Evolutionary conservation across 129 eudicot genomes (phyloP).

Genomic region (Chrysanthemum seticuspe): DNA sequence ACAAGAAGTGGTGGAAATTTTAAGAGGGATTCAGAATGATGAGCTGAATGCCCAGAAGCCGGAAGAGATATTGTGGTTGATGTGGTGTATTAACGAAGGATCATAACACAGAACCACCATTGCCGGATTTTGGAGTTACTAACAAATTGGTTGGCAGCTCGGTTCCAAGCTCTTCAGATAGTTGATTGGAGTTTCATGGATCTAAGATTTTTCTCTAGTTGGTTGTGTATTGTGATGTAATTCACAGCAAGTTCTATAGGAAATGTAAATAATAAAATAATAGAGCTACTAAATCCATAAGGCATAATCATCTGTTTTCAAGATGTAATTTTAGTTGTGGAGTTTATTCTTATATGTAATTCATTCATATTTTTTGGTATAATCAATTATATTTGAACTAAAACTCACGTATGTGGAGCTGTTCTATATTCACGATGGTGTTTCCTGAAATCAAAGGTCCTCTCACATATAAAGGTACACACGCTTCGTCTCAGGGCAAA

Average conservation of each 20-base stretch:
- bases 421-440: no score
- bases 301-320: slow-evolving; percentile 12
- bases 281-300: slow-evolving; percentile 21
- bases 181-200: not conserved
- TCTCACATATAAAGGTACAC: no score
- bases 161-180: no score
- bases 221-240: not conserved
- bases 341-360: slow-evolving; percentile 7
- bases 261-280: slow-evolving; percentile 39
- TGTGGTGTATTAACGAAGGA: not conserved
- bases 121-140: no score
- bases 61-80: slow-evolving; percentile 59
- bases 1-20: slow-evolving; percentile 56
- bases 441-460: no score
- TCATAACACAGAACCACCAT: no score
- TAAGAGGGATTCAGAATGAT: slow-evolving; percentile 52
- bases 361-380: not conserved
- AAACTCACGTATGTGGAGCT: no score
- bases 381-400: not conserved
- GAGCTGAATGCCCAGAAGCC: slow-evolving; percentile 43
- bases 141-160: no score
- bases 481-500: no score
- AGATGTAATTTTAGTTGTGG: not conserved
- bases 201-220: not conserved
- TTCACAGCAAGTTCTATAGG: slow-evolving; percentile 9